A percentile compares a stretch with the other conserved stretches of the same genome.
phyloP scores from a whole-genome alignment of 257 asterid species.

The Nicotiana obtusifolia region DNA sequence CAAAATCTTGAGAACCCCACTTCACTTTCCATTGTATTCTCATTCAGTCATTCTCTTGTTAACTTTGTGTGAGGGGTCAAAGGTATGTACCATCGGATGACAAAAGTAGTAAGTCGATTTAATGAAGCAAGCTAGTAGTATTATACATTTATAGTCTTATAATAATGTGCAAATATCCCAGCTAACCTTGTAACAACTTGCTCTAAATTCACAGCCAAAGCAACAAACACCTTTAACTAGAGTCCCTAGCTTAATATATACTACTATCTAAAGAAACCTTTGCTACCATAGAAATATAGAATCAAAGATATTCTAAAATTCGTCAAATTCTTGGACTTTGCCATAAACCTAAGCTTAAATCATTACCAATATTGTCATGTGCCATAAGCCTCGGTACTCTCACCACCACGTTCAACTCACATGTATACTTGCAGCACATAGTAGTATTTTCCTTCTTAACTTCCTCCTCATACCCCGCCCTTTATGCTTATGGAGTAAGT shows the following conservation, averaged over 20 bases:
- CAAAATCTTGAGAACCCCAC: background rate
- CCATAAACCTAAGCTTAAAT: background rate
- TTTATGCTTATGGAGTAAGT: background rate
- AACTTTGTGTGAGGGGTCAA: background rate
- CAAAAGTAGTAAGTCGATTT: background rate
- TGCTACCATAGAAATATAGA: background rate
- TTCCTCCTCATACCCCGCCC: background rate
- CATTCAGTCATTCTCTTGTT: background rate
- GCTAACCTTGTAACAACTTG: background rate
- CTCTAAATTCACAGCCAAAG: background rate
- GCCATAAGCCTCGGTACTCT: background rate
- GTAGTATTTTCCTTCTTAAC: background rate
- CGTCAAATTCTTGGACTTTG: background rate
- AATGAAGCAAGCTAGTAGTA: background rate
- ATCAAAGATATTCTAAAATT: background rate
- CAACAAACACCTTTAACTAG: background rate
- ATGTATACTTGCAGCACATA: background rate
- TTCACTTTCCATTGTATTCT: background rate
- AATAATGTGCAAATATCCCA: background rate
- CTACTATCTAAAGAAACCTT: background rate
- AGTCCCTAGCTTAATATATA: background rate
- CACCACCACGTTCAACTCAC: conserved; percentile 8
- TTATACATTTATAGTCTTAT: background rate
- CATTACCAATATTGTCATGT: conserved; percentile 4
- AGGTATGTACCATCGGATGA: background rate